Evolutionary conservation across 192 early-diverging fungal species (phyloP), one percentile per base, ranked within the genome.

Genomic region (Phlyctochytrium arcticum): DNA sequence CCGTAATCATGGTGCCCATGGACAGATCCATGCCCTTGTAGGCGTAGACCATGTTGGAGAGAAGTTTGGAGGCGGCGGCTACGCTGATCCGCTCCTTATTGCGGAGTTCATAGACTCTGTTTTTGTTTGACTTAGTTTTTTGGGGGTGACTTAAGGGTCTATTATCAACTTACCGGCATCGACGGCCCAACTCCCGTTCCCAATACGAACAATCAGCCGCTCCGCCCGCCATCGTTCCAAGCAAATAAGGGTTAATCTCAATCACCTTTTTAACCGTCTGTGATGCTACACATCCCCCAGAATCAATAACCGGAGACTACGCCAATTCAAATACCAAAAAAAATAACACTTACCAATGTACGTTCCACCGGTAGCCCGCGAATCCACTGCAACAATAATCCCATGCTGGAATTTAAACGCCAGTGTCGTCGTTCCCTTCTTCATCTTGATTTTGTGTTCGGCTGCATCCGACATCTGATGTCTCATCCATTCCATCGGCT

Each of bases 1-100:
- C 97, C 48, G 90, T 88, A 36, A 99, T 83, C 97, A 99, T 99
- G 24, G 95, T 98, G 31, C 97, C 97, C 97, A 99, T 99, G 23
- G 94, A 96, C 61, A 99, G 73, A 9, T 94, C 97, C 91, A 97
- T 97, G 62, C 97, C 94, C 72, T 96, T 99, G 86, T 98, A 99
- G 48, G 88, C 74, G 69, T 93, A 94, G 6, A 99, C 94, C 87
- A 97, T 91, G 80, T 99, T 99, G 55, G 87, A 84, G 54, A 99
- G 72, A 44, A 99, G 73, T 76, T 99, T 99, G 33, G 94, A 97
- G 7, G 97, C 97, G 1, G 94, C 97, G 19, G 94, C 91, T 27
- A 98, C 95, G 21, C 94, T 94, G 69, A 99, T 99, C 31, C 93
- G 87, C 80, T 99, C 93, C 83, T 96, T 98, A 80, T 99, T 97